These are phyloP conservation scores for Phytopythium vexans DNA, from an alignment of 352 stramenopile species.

Conservation along the genomic window DNA sequence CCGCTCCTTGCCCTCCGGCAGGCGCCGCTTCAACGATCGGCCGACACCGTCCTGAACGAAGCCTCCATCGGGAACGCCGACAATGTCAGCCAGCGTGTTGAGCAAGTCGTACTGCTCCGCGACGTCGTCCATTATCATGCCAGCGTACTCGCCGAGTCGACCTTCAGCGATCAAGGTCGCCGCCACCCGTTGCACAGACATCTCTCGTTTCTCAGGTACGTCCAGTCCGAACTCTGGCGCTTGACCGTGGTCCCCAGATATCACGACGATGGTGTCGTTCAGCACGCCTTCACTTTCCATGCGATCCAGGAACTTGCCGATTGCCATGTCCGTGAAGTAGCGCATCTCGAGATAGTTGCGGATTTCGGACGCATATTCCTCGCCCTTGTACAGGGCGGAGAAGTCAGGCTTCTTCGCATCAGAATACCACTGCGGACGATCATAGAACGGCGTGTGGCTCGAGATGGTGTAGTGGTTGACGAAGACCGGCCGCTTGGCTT, in stretches of 20 bases:
- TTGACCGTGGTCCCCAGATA: conserved; percentile 56
- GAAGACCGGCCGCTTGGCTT: conserved; percentile 42
- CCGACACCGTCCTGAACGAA: conserved; percentile 58
- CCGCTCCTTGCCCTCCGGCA: conserved; percentile 13
- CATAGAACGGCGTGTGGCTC: conserved; percentile 38
- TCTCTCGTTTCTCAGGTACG: conserved; percentile 41
- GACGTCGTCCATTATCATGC: conserved; percentile 36
- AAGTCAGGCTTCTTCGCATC: conserved; percentile 43
- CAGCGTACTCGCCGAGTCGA: conserved; percentile 29
- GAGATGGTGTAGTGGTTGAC: conserved; percentile 64
- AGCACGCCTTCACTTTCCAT: conserved; percentile 42
- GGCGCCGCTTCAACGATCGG: conserved; percentile 46
- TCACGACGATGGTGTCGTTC: conserved; percentile 57
- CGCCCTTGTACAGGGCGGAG: conserved; percentile 38
- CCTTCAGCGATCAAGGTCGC: conserved; percentile 49
- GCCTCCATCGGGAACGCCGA: conserved; percentile 36
- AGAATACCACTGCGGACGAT: conserved; percentile 33
- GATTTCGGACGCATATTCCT: conserved; percentile 24
- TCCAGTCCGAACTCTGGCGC: conserved; percentile 34
- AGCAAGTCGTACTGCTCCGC: conserved; percentile 56
- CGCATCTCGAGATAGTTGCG: conserved; percentile 51
- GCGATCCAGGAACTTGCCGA: conserved; percentile 55
- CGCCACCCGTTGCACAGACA: conserved; percentile 37
- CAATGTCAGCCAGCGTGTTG: conserved; percentile 64
- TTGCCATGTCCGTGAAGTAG: conserved; percentile 51